A percentile compares a stretch with the other conserved stretches of the same genome.
These are phyloP conservation scores for Lachnellula arida DNA, from an alignment of 2,329 filamentous ascomycete species.

Conservation along the genomic window DNA sequence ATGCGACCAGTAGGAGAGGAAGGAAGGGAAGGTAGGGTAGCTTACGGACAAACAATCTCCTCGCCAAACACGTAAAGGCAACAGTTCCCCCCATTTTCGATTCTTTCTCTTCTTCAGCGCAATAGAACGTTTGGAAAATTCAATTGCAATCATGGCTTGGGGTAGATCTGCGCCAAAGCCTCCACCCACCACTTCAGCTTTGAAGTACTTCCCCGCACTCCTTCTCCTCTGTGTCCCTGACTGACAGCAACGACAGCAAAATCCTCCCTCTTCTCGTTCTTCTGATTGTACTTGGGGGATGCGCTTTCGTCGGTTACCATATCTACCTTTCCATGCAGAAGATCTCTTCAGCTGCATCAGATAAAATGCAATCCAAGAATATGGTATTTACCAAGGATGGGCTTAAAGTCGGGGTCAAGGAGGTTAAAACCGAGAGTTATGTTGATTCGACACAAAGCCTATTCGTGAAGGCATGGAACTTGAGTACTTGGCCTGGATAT, in stretches of 20 bases:
- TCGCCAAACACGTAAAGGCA: neutral
- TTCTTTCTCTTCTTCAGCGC: neutral
- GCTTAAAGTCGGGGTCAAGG: slow-evolving; percentile 64
- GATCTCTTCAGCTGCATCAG: slow-evolving; percentile 59
- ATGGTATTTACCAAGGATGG: slow-evolving; percentile 73
- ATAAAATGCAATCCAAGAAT: slow-evolving; percentile 72
- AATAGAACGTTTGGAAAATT: neutral
- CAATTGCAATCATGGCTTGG: slow-evolving; percentile 32
- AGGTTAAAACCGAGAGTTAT: slow-evolving; percentile 64
- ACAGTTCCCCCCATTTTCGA: neutral
- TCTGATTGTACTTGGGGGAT: slow-evolving; percentile 50
- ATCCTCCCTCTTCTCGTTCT: slow-evolving; percentile 64
- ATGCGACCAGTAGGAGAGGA: neutral
- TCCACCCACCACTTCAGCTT: slow-evolving; percentile 28
- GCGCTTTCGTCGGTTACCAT: slow-evolving; percentile 66
- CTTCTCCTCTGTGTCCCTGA: neutral
- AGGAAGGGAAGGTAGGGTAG: neutral
- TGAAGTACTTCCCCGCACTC: slow-evolving; percentile 25
- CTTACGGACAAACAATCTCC: neutral
- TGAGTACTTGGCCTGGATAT: slow-evolving; percentile 36
- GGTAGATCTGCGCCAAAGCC: slow-evolving; percentile 26
- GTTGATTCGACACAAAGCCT: slow-evolving; percentile 68
- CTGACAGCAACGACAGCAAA: slow-evolving; percentile 34
- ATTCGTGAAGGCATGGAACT: slow-evolving; percentile 62
- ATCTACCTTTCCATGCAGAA: slow-evolving; percentile 64